Conservation (phyloP, 495 filamentous ascomycete species). For the Podospora bellae-mahoneyi region DNA sequence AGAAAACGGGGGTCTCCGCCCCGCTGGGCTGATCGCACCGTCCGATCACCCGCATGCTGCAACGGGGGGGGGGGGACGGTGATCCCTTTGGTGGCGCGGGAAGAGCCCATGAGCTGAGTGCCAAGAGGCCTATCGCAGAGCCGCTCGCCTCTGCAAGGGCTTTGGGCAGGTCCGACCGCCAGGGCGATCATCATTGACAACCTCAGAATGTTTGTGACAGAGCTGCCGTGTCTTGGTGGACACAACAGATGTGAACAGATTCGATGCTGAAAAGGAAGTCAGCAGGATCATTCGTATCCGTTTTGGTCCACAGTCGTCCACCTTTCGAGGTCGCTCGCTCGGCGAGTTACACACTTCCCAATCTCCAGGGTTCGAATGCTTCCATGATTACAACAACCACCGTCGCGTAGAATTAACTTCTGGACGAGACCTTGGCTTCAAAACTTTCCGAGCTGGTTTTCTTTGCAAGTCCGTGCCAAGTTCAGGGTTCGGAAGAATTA, state of each 20-base stretch:
- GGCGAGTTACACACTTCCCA: not conserved
- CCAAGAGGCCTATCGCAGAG: constrained; percentile 16
- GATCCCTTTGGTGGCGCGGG: constrained; percentile 17
- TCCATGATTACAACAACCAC: not conserved
- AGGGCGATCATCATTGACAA: constrained; percentile 17
- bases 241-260: not conserved
- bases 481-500: not conserved
- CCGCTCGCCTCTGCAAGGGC: constrained; percentile 13
- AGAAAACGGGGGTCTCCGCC: constrained; percentile 1
- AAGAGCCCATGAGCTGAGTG: constrained; percentile 10
- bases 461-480: not conserved
- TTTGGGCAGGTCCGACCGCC: constrained; percentile 10
- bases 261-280: not conserved
- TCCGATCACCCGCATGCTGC: constrained; percentile 4
- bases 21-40: constrained; percentile 1
- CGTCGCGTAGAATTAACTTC: not conserved
- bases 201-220: constrained; percentile 1
- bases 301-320: not conserved
- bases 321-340: not conserved
- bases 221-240: constrained; percentile 7
- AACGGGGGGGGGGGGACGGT: not conserved
- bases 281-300: not conserved
- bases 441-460: not conserved
- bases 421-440: not conserved
- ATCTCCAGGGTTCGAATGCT: not conserved